Conservation (phyloP, 2,329 filamentous ascomycete species). For the Aspergillus pseudotamarii region DNA sequence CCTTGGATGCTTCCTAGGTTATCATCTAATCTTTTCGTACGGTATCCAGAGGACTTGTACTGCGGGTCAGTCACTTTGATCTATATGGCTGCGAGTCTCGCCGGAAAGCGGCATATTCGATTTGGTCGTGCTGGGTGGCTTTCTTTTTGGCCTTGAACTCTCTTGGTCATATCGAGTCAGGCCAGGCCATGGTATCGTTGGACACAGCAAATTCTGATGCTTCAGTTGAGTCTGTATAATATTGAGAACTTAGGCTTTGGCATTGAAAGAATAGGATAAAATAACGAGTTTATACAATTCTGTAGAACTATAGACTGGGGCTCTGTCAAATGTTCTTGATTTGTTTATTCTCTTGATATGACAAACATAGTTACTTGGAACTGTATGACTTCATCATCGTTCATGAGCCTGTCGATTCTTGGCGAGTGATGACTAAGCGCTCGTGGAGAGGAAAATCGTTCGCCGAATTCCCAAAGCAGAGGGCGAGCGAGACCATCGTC, state of each 20-base stretch:
- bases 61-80: constrained; percentile 18
- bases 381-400: constrained; percentile 2
- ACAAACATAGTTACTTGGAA: too few relatives aligned
- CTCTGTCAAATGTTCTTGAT: too few relatives aligned
- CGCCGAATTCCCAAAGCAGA: constrained; percentile 12
- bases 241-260: neutral
- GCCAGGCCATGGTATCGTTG: neutral
- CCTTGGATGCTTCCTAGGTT: neutral
- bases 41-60: constrained; percentile 7
- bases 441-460: constrained; percentile 30
- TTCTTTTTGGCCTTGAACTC: neutral
- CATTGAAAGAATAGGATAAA: neutral
- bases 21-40: neutral
- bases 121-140: neutral
- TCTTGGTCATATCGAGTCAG: neutral
- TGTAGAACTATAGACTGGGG: neutral
- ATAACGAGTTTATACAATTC: neutral
- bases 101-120: neutral
- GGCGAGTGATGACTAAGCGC: constrained; percentile 24
- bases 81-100: neutral
- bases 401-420: constrained; percentile 8
- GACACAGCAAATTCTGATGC: constrained; percentile 1
- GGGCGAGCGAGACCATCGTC: neutral
- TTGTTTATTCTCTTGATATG: too few relatives aligned
- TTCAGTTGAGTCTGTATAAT: neutral